Percentiles rank a stretch among this genome's conserved stretches.
Evolutionary conservation across 345 rosid species (phyloP).

Genomic region (Psidium guajava): DNA sequence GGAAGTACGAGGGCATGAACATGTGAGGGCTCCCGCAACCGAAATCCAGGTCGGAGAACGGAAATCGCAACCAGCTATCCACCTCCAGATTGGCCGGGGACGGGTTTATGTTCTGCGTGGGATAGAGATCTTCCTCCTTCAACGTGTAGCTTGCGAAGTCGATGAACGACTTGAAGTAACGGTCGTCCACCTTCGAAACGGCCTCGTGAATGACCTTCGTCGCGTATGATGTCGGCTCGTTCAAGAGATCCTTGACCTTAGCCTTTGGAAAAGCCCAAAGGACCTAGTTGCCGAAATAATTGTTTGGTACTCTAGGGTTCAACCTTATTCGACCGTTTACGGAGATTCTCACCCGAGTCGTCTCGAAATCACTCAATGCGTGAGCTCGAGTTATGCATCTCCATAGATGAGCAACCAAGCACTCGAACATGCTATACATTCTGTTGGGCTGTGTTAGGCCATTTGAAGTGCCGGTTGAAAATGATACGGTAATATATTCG

Average conservation of each 20-base stretch:
- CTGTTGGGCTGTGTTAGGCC: background rate
- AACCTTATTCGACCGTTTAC: conserved; percentile 9
- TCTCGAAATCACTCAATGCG: background rate
- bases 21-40: conserved; percentile 15
- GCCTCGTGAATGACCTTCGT: conserved; percentile 17
- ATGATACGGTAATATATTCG: background rate
- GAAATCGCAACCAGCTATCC: conserved; percentile 24
- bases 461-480: background rate
- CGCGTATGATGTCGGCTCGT: conserved; percentile 8
- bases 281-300: conserved; percentile 30
- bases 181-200: conserved; percentile 3
- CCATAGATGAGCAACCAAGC: conserved; percentile 20
- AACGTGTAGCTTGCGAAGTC: conserved; percentile 6
- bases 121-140: background rate
- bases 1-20: conserved; percentile 20
- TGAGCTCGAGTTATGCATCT: conserved; percentile 15
- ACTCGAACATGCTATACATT: conserved; percentile 13
- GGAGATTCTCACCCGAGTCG: conserved; percentile 8
- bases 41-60: conserved; percentile 21
- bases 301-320: conserved; percentile 11
- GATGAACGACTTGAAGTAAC: conserved; percentile 16
- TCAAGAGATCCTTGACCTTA: conserved; percentile 12
- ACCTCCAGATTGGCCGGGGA: conserved; percentile 9
- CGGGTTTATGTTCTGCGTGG: background rate
- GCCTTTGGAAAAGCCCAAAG: conserved; percentile 18